Evolutionary conservation across 2,329 filamentous ascomycete species (phyloP), one percentile per base, ranked within the genome.

Genomic region (Penicillium sp.): DNA sequence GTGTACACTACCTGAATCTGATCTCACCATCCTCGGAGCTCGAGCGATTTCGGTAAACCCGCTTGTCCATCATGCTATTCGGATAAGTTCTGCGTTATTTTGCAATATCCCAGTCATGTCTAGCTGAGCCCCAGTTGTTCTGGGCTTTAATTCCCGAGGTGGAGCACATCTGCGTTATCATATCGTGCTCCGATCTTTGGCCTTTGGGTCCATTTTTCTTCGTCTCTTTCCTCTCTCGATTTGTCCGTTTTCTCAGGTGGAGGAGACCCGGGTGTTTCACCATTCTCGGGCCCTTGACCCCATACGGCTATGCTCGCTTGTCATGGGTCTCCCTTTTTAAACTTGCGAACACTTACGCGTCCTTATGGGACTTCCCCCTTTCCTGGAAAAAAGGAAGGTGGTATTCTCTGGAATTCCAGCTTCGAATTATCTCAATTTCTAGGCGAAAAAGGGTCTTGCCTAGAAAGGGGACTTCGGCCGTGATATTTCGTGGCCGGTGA

Each of bases 311-410:
- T 55, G 42, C 49, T 59, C 46, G 50, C 45, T 44, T 55, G 42
- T 37, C 44, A 43, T 54, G 47, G 49, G 47, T 47, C 53, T 47
- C 47, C 49, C 48, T 47, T 52, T 51, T 56, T 12, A 50, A 56
- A 56, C 59, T 43, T 62, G 53, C 53, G 59, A 60, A 51, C 54
- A 24, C 59, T 66, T 61, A 65, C 62, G 63, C 59, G 62, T 64
- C 62, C 57, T 47, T 35, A 15, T 35, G 32, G 32, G 32, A 33
- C 32, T 10, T 18, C 9, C 33, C 18, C 15, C 6, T 8, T n/a
- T 13, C 8, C 2, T 10, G 8, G 18, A 2, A 37, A 35, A 35
- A 18, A 37, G 33, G 33, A 37, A 37, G 33, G 33, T 37, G 33
- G 33, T 37, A 37, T 37, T 35, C 20, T 35, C 32, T 35, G 32